Base-by-base conservation (phyloP, 2,329 filamentous ascomycete genomes). In the Amphichorda felina region DNA sequence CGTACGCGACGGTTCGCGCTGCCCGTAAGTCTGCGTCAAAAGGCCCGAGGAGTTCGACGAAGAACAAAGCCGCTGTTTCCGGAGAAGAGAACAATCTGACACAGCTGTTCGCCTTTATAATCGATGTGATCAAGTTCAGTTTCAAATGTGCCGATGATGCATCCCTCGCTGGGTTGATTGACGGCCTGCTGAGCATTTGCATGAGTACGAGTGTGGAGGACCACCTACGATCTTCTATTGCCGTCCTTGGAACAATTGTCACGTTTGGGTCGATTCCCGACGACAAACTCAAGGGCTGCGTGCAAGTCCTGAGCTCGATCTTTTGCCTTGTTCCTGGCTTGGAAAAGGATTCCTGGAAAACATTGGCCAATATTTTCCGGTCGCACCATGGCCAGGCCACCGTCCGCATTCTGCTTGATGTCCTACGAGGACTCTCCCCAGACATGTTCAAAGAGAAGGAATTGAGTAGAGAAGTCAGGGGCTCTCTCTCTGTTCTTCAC, bases 61-160 rank as follows among this genome's bases (percentile, higher is more conserved):
- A 49, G 54, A 49, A 40, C 24, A 53, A 49, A 42, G 49, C 54
- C 7, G 52, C 58, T 16, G 51, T 50, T 5, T 58, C 60, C 3
- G 64, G 60, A 19, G 75, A 79, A 47, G 76, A 81, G 40, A 68
- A 69, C 43, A 77, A 75, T 46, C 61, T 87, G 36, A 60, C 68
- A 3, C 68, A 72, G 33, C 56, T 86, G 3, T 85, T 86, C 48
- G 56, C 62, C 10, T 82, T 78, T 43, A 65, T 81, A 36, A 68
- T 70, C 38, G 75, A 82, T 41, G 66, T 84, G 36, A 75, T 83
- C 59, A 85, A 83, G 50, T 87, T 83, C 62, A 84, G 79, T 50
- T 81, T 77, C 52, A 80, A 78, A 44, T 68, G 75, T 22, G 75
- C 80, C 17, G 69, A 70, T 42, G 77, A 82, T 42, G 56, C 66